These are phyloP conservation scores for Epichloe baconii DNA, from an alignment of 2,329 filamentous ascomycete species.

Conservation along the genomic window DNA sequence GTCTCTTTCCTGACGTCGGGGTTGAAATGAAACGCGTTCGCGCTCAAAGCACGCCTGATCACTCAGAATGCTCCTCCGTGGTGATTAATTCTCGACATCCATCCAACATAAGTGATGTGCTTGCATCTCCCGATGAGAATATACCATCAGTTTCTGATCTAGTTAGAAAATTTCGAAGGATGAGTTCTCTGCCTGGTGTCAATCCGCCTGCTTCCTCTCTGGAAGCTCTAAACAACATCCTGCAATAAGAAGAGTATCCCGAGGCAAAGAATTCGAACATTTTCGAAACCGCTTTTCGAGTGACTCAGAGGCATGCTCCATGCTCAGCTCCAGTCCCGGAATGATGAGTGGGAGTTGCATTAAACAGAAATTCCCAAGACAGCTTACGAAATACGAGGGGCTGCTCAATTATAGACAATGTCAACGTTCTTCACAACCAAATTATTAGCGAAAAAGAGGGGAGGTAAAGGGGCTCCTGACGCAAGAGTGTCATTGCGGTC, in stretches of 20 bases:
- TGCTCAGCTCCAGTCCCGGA: background rate
- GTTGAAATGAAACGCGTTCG: constrained; percentile 1
- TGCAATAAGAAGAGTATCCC: constrained; percentile 4
- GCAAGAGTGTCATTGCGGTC: background rate
- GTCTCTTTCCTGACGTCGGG: background rate
- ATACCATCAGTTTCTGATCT: constrained; percentile 14
- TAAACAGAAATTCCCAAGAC: background rate
- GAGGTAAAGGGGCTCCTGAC: background rate
- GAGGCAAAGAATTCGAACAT: constrained; percentile 3
- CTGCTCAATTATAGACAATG: background rate
- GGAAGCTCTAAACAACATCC: background rate
- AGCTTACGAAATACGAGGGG: background rate
- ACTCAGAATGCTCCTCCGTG: constrained; percentile 1
- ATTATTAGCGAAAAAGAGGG: background rate
- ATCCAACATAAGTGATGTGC: background rate
- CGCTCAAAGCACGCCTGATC: constrained; percentile 1
- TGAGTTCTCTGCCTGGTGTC: constrained; percentile 8
- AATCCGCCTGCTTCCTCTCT: background rate
- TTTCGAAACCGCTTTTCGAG: constrained; percentile 6
- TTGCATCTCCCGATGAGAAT: constrained; percentile 2
- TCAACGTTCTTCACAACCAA: background rate
- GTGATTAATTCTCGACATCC: background rate
- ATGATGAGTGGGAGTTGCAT: background rate
- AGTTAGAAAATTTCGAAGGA: constrained; percentile 13
- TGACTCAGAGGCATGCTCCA: constrained; percentile 3